These are phyloP conservation scores for Acanthamoeba comandoni DNA, from an alignment of 208 protist genomes.

Conservation along the genomic window DNA sequence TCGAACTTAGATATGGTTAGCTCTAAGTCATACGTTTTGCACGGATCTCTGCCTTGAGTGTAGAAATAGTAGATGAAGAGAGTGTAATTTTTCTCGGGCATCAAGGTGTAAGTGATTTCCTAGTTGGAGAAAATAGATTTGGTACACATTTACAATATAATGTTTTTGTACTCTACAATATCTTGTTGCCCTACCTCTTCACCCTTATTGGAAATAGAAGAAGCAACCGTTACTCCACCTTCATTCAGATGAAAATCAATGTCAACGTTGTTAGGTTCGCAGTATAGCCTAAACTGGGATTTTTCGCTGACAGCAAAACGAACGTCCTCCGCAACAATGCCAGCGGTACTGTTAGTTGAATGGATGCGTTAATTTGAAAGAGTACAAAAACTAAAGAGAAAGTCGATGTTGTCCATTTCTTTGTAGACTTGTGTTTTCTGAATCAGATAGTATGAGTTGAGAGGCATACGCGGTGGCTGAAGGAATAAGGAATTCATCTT, in stretches of 20 bases:
- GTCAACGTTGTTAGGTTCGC: slow-evolving; percentile 53
- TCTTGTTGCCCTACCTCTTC: slow-evolving; percentile 33
- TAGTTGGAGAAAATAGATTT: background rate
- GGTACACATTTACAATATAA: slow-evolving; percentile 4
- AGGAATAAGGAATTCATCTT: slow-evolving; percentile 43
- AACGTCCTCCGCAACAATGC: slow-evolving; percentile 37
- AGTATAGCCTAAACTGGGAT: slow-evolving; percentile 58
- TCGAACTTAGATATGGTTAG: slow-evolving; percentile 3
- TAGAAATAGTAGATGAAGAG: slow-evolving; percentile 44
- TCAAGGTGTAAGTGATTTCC: slow-evolving; percentile 37
- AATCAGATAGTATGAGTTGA: too few relatives aligned
- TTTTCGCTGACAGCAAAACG: slow-evolving; percentile 4
- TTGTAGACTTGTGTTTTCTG: too few relatives aligned
- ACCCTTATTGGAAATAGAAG: slow-evolving; percentile 28
- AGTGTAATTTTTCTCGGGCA: background rate
- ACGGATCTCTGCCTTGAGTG: background rate
- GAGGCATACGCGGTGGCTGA: background rate
- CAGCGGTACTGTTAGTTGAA: background rate
- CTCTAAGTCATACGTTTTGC: slow-evolving; percentile 34
- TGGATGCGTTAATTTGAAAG: background rate
- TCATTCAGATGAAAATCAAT: slow-evolving; percentile 65
- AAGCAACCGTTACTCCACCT: slow-evolving; percentile 20
- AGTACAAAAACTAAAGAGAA: too few relatives aligned
- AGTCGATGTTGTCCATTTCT: too few relatives aligned
- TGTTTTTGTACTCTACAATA: too few relatives aligned